Conservation (phyloP, 768 basidiomycete genomes). For the Amanita muscaria region DNA sequence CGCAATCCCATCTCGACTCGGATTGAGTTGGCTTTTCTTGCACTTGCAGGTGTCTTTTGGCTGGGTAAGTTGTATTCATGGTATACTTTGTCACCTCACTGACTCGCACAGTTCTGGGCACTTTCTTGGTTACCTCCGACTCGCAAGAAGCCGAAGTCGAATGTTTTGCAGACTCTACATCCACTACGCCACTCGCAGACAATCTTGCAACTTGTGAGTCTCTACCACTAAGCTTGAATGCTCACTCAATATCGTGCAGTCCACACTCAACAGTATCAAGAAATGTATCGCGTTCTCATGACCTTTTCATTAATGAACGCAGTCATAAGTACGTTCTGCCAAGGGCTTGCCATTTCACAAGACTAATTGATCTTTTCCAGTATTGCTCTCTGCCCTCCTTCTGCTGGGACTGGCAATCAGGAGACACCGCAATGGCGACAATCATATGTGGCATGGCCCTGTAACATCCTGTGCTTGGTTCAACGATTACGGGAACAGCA, state of each 20-base stretch:
- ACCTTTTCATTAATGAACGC: constrained; percentile 76
- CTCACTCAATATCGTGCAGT: constrained; percentile 39
- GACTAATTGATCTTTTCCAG: constrained; percentile 16
- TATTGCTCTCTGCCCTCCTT: constrained; percentile 28
- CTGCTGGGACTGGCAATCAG: constrained; percentile 33
- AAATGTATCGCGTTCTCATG: constrained; percentile 77
- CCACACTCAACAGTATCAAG: constrained; percentile 79
- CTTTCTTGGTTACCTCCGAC: constrained; percentile 62
- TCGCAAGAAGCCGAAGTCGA: constrained; percentile 76
- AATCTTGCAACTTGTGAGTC: constrained; percentile 57
- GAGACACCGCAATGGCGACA: constrained; percentile 35
- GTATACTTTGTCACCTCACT: constrained; percentile 11
- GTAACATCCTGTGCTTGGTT: constrained; percentile 73
- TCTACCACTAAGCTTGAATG: constrained; percentile 1
- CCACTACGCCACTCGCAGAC: constrained; percentile 44
- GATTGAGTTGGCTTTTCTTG: constrained; percentile 67
- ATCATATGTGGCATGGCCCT: constrained; percentile 59
- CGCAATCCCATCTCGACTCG: constrained; percentile 75
- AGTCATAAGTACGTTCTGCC: constrained; percentile 53
- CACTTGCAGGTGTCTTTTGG: constrained; percentile 70
- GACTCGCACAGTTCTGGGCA: constrained; percentile 54
- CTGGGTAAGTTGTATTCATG: constrained; percentile 41
- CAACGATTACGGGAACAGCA: constrained; percentile 36
- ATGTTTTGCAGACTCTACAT: constrained; percentile 54
- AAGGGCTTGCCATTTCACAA: no score